phyloP scores from a whole-genome alignment of 495 filamentous ascomycete species.

The Penicillium simplicissimum region DNA sequence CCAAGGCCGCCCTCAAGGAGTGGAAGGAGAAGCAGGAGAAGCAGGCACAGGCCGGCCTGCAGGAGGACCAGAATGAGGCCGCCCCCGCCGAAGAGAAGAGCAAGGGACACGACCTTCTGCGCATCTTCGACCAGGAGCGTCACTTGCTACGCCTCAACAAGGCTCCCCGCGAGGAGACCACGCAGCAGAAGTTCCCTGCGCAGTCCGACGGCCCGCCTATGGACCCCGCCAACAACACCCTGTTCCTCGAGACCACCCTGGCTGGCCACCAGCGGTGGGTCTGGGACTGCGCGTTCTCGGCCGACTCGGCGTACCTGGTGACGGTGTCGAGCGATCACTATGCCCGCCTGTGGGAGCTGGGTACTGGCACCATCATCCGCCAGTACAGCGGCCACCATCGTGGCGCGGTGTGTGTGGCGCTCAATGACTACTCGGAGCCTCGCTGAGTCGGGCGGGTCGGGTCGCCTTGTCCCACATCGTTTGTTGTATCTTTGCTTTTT shows the following conservation, averaged over 20 bases:
- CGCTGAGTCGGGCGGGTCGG: slow-evolving; percentile 36
- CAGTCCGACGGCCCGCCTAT: slow-evolving; percentile 49
- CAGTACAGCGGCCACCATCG: slow-evolving; percentile 98
- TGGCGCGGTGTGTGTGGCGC: slow-evolving; percentile 90
- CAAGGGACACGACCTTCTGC: slow-evolving; percentile 27
- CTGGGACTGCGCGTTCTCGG: slow-evolving; percentile 98
- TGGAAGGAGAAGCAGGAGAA: slow-evolving; percentile 30
- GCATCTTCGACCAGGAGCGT: slow-evolving; percentile 31
- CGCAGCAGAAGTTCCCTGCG: slow-evolving; percentile 40
- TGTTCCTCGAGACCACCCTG: slow-evolving; percentile 87
- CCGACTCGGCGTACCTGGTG: slow-evolving; percentile 95
- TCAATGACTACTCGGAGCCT: slow-evolving; percentile 93
- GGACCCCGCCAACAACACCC: slow-evolving; percentile 48
- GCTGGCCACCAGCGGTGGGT: slow-evolving; percentile 98
- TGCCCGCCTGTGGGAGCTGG: slow-evolving; percentile 92
- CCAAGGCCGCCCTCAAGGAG: slow-evolving; percentile 43
- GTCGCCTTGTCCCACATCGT: background rate
- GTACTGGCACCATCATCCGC: slow-evolving; percentile 80
- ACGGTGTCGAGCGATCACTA: slow-evolving; percentile 98
- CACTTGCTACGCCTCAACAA: slow-evolving; percentile 31
- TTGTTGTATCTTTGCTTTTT: slow-evolving; percentile 1
- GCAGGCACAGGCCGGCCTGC: slow-evolving; percentile 18
- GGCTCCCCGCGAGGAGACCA: slow-evolving; percentile 28
- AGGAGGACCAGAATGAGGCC: slow-evolving; percentile 19
- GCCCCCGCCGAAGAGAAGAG: slow-evolving; percentile 21